Conservation (phyloP, 2,329 filamentous ascomycete species). For the Cladosporium velox region DNA sequence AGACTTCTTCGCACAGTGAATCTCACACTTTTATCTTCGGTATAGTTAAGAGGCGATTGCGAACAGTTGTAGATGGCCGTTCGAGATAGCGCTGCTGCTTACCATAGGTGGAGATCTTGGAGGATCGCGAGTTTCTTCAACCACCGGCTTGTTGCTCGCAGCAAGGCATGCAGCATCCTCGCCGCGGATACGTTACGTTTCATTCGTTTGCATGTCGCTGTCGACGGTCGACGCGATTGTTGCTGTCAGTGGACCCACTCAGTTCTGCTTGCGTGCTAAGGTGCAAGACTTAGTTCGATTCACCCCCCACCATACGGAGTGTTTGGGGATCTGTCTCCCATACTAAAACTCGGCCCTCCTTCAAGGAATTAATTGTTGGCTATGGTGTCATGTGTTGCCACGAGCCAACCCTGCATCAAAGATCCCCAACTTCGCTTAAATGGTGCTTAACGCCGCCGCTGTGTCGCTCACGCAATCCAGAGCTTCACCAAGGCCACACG, state of each 20-base stretch:
- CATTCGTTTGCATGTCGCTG: background rate
- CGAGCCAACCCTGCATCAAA: background rate
- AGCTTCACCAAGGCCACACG: background rate
- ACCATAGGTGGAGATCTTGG: background rate
- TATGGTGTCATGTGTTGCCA: background rate
- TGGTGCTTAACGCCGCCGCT: background rate
- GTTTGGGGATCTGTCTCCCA: background rate
- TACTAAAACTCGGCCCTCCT: background rate
- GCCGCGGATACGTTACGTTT: background rate
- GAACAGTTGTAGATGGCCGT: background rate
- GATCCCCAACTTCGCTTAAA: background rate
- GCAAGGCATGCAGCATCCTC: background rate
- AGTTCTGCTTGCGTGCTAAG: background rate
- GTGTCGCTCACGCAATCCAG: background rate
- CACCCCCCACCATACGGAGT: background rate
- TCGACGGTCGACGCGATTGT: background rate
- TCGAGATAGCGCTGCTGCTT: background rate
- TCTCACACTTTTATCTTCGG: background rate
- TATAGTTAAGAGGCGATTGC: background rate
- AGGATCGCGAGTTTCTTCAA: background rate
- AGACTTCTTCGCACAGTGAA: background rate
- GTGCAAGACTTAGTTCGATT: background rate
- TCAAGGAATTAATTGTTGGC: background rate
- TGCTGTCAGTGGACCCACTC: background rate
- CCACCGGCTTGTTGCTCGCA: too few species aligned